phyloP scores from a whole-genome alignment of 2,329 filamentous ascomycete genomes.

The Helicocarpus griseus region DNA sequence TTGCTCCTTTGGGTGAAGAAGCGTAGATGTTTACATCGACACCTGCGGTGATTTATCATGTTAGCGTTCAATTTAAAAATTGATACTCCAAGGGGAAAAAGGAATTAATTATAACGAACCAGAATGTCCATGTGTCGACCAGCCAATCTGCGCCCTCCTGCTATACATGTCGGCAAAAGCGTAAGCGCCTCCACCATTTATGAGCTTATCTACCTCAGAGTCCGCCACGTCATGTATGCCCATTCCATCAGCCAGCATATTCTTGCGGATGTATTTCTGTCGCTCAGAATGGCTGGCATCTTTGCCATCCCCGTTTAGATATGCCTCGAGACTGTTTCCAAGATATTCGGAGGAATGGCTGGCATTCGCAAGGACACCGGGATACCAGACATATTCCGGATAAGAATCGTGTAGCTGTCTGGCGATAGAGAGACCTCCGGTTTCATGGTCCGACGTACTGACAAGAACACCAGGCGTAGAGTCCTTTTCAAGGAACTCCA shows the following conservation, averaged over 20 bases:
- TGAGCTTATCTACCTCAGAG: conserved; percentile 59
- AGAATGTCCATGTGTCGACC: conserved; percentile 88
- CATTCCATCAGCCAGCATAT: conserved; percentile 59
- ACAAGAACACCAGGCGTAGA: conserved; percentile 68
- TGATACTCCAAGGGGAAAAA: background rate
- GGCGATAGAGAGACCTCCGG: conserved; percentile 75
- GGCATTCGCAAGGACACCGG: conserved; percentile 68
- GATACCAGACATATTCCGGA: conserved; percentile 70
- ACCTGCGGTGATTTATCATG: conserved; percentile 38
- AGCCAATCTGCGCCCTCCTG: conserved; percentile 78
- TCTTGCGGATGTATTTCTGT: conserved; percentile 54
- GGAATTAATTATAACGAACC: conserved; percentile 22
- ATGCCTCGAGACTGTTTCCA: conserved; percentile 49
- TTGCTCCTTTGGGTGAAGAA: conserved; percentile 54
- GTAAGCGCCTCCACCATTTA: conserved; percentile 46
- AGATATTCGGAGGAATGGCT: conserved; percentile 66
- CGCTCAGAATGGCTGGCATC: conserved; percentile 38
- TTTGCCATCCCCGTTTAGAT: conserved; percentile 40
- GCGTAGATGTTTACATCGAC: conserved; percentile 97
- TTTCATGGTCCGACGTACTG: conserved; percentile 91
- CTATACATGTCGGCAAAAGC: conserved; percentile 78
- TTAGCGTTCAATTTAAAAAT: background rate
- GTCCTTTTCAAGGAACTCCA: conserved; percentile 73
- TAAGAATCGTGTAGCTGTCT: conserved; percentile 58
- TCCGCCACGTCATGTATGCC: conserved; percentile 66